Conservation (phyloP, 129 eudicot genomes). For the Ambrosia artemisiifolia region DNA sequence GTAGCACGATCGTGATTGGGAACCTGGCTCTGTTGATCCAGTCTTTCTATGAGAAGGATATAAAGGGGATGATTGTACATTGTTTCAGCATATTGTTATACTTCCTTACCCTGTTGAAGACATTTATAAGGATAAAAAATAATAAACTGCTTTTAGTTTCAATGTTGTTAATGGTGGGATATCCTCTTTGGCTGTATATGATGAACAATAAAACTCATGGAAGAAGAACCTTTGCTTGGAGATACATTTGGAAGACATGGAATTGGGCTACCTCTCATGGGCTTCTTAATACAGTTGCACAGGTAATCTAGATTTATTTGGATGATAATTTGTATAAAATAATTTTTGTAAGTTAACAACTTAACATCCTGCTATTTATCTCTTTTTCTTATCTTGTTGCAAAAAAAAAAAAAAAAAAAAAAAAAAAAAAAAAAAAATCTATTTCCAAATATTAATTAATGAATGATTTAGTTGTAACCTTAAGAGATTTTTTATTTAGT, state of each 20-base stretch:
- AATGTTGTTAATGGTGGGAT: constrained; percentile 26
- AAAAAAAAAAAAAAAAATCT: no score
- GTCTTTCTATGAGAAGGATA: constrained; percentile 20
- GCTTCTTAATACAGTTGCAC: constrained; percentile 8
- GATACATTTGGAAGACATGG: constrained; percentile 29
- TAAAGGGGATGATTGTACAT: constrained; percentile 15
- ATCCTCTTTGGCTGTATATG: constrained; percentile 16
- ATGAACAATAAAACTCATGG: constrained; percentile 1
- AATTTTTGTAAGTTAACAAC: constrained; percentile 7
- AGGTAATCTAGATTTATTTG: constrained; percentile 8
- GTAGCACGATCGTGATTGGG: constrained; percentile 19
- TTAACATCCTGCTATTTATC: no score
- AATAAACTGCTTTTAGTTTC: constrained; percentile 16
- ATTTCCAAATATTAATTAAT: no score
- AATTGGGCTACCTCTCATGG: constrained; percentile 21
- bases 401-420: no score
- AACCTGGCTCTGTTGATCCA: constrained; percentile 27
- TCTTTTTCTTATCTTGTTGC: neutral
- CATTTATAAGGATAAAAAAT: constrained; percentile 3
- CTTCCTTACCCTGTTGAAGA: constrained; percentile 1
- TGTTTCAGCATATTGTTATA: constrained; percentile 13
- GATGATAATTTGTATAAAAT: neutral
- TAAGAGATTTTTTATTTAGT: no score
- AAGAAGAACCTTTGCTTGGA: constrained; percentile 10
- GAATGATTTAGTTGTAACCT: no score